Evolutionary conservation across 2,329 filamentous ascomycete species (phyloP).

Genomic region (Alternaria novae-zelandiae): DNA sequence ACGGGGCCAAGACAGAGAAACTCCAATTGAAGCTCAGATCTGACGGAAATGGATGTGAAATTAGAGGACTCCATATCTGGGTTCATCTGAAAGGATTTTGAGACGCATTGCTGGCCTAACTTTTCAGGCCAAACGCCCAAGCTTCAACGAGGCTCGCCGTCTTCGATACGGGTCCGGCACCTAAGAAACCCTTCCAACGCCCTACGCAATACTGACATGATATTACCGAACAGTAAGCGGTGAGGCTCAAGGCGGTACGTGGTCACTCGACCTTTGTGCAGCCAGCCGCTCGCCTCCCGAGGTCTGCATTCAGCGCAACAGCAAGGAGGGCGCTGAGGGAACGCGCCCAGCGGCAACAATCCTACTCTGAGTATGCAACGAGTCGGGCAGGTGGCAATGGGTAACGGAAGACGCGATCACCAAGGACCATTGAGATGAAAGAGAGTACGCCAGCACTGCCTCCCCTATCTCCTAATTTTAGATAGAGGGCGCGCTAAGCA

Average conservation of each 20-base stretch:
- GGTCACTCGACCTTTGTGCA: conserved; percentile 17
- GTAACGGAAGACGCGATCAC: conserved; percentile 22
- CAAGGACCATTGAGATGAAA: conserved; percentile 20
- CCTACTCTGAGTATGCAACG: conserved; percentile 8
- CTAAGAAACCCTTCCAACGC: conserved; percentile 26
- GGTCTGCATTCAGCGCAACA: conserved; percentile 9
- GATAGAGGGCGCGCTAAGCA: conserved; percentile 13
- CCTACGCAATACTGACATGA: conserved; percentile 27
- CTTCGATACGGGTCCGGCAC: conserved; percentile 26
- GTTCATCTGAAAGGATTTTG: conserved; percentile 22
- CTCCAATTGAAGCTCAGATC: conserved; percentile 13
- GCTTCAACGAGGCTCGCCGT: conserved; percentile 22
- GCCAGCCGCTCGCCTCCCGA: conserved; percentile 21
- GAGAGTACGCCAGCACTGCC: conserved; percentile 32
- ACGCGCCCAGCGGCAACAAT: conserved; percentile 5
- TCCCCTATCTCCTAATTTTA: conserved; percentile 42
- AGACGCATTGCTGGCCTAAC: conserved; percentile 30
- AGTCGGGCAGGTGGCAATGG: conserved; percentile 24
- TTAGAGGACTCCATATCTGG: conserved; percentile 20
- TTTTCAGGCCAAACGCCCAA: conserved; percentile 29
- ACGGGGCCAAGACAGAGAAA: conserved; percentile 25
- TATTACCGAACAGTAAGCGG: conserved; percentile 16
- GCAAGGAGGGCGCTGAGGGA: background rate
- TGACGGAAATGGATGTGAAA: conserved; percentile 32
- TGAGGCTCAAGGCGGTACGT: conserved; percentile 19